Conservation (phyloP, 1,284 basidiomycete species). For the Porogramme epimiltina region DNA sequence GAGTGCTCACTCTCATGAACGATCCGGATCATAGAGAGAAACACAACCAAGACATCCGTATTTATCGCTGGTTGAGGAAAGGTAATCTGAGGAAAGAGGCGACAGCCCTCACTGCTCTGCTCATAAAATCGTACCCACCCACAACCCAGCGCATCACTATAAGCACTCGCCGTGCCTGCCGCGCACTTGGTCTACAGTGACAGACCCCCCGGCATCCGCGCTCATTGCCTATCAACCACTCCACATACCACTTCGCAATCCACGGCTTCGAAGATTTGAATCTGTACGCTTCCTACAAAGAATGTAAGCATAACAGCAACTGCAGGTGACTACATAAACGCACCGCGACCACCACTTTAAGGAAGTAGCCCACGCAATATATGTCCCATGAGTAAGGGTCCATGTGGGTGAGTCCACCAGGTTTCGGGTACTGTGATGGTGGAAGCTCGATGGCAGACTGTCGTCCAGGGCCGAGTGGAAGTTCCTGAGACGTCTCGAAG, state of each 20-base stretch:
- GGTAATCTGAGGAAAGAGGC: no score
- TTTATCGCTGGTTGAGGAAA: no score
- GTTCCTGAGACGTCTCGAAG: background rate
- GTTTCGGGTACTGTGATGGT: background rate
- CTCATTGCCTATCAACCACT: constrained; percentile 3
- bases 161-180: background rate
- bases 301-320: no score
- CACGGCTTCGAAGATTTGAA: no score
- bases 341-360: background rate
- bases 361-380: background rate
- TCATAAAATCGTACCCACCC: no score
- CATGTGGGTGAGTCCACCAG: background rate
- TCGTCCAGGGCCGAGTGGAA: background rate
- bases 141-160: no score
- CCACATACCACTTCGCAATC: background rate
- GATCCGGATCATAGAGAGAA: no score
- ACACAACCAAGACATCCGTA: no score
- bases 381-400: background rate
- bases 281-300: no score
- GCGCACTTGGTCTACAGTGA: background rate
- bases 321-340: background rate
- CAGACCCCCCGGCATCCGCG: background rate
- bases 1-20: no score
- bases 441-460: background rate
- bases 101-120: no score